These are phyloP conservation scores for Gardenia jasminoides DNA, from an alignment of 257 asterid genomes.

Conservation along the genomic window DNA sequence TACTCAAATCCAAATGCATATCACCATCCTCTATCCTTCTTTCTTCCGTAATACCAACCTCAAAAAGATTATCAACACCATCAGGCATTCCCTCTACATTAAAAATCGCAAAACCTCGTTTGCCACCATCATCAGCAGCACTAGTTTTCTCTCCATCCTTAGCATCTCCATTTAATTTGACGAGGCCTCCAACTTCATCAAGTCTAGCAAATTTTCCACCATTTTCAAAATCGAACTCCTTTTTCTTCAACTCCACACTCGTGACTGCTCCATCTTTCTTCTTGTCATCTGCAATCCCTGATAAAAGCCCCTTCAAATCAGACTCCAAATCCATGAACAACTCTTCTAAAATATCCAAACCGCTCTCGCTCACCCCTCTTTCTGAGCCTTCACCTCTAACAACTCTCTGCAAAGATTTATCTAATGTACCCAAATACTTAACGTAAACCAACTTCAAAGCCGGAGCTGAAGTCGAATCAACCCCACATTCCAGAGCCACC, in stretches of 20 bases:
- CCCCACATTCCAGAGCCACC: conserved; percentile 55
- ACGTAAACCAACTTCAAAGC: conserved; percentile 56
- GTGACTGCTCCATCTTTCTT: conserved; percentile 31
- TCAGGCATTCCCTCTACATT: not conserved
- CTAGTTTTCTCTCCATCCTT: conserved; percentile 13
- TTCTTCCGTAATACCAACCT: not conserved
- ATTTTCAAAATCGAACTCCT: conserved; percentile 19
- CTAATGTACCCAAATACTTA: conserved; percentile 43
- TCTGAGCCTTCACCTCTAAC: conserved; percentile 7
- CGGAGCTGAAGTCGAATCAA: conserved; percentile 30
- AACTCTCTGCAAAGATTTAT: conserved; percentile 40
- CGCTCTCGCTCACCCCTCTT: not conserved
- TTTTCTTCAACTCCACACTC: conserved; percentile 25
- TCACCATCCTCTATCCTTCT: conserved; percentile 11
- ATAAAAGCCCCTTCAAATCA: conserved; percentile 43
- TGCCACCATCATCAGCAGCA: not conserved
- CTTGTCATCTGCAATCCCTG: conserved; percentile 32
- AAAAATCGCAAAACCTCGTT: not conserved
- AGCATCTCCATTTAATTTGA: conserved; percentile 18
- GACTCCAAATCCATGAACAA: conserved; percentile 46
- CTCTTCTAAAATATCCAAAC: conserved; percentile 20
- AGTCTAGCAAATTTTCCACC: conserved; percentile 16
- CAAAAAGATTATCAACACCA: not conserved
- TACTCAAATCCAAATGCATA: not conserved
- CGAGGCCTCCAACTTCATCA: conserved; percentile 21